Conservation (phyloP, 2,329 filamentous ascomycete species). For the Pseudogymnoascus sp. region DNA sequence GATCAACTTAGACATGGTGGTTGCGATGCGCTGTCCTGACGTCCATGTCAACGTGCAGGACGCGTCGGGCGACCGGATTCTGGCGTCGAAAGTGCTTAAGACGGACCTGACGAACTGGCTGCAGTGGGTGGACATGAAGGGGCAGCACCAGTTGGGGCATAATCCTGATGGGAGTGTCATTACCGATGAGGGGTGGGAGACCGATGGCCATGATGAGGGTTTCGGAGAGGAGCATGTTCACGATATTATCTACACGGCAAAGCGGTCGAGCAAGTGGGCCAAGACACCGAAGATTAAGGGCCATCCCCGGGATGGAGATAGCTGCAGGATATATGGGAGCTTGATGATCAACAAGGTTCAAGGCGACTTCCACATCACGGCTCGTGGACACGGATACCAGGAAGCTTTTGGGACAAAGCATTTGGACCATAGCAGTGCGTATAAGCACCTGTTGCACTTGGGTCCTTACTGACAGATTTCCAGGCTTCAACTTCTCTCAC, state of each 20-base stretch:
- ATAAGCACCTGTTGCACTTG: neutral
- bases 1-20: conserved; percentile 90
- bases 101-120: conserved; percentile 73
- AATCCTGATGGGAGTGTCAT: conserved; percentile 46
- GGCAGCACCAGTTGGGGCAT: conserved; percentile 50
- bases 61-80: conserved; percentile 81
- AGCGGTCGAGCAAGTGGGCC: conserved; percentile 55
- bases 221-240: conserved; percentile 78
- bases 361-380: conserved; percentile 96
- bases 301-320: conserved; percentile 42
- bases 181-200: conserved; percentile 50
- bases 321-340: conserved; percentile 83
- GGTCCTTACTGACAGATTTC: conserved; percentile 18
- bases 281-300: conserved; percentile 61
- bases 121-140: conserved; percentile 69
- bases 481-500: conserved; percentile 96
- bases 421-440: conserved; percentile 70
- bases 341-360: conserved; percentile 94
- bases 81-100: conserved; percentile 65
- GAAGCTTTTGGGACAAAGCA: conserved; percentile 59
- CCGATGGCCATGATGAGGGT: conserved; percentile 53
- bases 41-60: conserved; percentile 98
- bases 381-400: conserved; percentile 87
- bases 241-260: conserved; percentile 72
- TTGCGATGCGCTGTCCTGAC: conserved; percentile 78